Percentiles rank a stretch among this genome's conserved stretches.
Conservation (phyloP, 495 filamentous ascomycete species). For the Aspergillus heteromorphus region DNA sequence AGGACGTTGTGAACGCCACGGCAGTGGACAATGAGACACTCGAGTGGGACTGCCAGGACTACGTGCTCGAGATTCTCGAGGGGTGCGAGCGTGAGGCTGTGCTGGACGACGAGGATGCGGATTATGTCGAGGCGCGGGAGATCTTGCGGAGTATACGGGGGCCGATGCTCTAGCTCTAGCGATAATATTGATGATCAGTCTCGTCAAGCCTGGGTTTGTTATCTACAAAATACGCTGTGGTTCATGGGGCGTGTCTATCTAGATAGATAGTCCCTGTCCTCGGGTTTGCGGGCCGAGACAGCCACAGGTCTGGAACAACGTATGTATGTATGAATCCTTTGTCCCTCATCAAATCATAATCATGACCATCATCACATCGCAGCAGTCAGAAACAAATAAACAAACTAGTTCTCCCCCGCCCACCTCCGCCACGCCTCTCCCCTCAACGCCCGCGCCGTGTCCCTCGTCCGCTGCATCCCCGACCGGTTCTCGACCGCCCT, state of each 20-base stretch:
- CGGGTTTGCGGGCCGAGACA: not conserved
- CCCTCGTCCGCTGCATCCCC: slow-evolving; percentile 63
- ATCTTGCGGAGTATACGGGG: slow-evolving; percentile 13
- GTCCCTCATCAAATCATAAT: not conserved
- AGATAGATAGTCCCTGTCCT: too few species aligned
- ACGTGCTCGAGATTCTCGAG: slow-evolving; percentile 23
- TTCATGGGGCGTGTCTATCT: too few species aligned
- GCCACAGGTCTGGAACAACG: not conserved
- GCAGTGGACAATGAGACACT: slow-evolving; percentile 20
- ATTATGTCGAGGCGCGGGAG: slow-evolving; percentile 15
- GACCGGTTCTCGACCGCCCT: slow-evolving; percentile 82
- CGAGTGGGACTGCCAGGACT: slow-evolving; percentile 26
- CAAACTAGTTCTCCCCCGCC: not conserved
- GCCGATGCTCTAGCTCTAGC: slow-evolving; percentile 8
- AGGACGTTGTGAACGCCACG: slow-evolving; percentile 6
- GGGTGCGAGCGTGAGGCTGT: slow-evolving; percentile 16
- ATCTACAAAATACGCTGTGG: too few species aligned
- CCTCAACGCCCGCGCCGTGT: slow-evolving; percentile 61
- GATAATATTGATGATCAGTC: too few species aligned
- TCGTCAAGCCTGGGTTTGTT: too few species aligned
- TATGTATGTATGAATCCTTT: not conserved
- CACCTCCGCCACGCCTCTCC: slow-evolving; percentile 57
- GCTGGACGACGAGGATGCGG: slow-evolving; percentile 15
- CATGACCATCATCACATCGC: not conserved
- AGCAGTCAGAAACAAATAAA: not conserved